Evolutionary conservation across 1,139 yeast species (phyloP).

Genomic region (Yamadazyma siamensis): DNA sequence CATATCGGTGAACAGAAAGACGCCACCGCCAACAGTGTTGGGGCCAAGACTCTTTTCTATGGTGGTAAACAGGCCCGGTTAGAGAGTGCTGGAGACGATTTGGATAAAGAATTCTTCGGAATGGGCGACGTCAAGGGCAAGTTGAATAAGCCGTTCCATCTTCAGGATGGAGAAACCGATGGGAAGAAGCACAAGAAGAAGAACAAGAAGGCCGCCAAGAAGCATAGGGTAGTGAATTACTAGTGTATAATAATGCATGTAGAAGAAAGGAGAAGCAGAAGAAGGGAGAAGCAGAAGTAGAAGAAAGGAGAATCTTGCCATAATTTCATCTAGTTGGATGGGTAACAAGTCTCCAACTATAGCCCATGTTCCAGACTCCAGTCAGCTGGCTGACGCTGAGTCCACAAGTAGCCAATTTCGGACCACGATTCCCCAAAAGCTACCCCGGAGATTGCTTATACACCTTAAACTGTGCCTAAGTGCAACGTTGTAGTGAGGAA

Average conservation of each 20-base stretch:
- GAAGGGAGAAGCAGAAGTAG: background rate
- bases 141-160: slow-evolving; percentile 71
- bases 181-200: slow-evolving; percentile 78
- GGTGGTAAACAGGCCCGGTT: slow-evolving; percentile 84
- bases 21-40: slow-evolving; percentile 13
- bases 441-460: too few relatives aligned
- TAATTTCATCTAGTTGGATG: too few relatives aligned
- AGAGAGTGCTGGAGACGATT: slow-evolving; percentile 71
- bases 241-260: background rate
- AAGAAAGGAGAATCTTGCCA: too few relatives aligned
- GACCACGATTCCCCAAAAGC: too few relatives aligned
- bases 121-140: slow-evolving; percentile 64
- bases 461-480: too few relatives aligned
- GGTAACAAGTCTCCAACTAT: too few relatives aligned
- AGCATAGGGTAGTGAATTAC: slow-evolving; percentile 40
- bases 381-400: too few relatives aligned
- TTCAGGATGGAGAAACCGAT: slow-evolving; percentile 28
- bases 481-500: too few relatives aligned
- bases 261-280: background rate
- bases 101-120: slow-evolving; percentile 81
- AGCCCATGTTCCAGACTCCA: too few relatives aligned
- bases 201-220: slow-evolving; percentile 62
- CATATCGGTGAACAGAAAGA: slow-evolving; percentile 50
- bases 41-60: slow-evolving; percentile 50
- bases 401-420: too few relatives aligned